These are phyloP conservation scores for Halenospora varia DNA, from an alignment of 495 filamentous ascomycete genomes.

Conservation along the genomic window DNA sequence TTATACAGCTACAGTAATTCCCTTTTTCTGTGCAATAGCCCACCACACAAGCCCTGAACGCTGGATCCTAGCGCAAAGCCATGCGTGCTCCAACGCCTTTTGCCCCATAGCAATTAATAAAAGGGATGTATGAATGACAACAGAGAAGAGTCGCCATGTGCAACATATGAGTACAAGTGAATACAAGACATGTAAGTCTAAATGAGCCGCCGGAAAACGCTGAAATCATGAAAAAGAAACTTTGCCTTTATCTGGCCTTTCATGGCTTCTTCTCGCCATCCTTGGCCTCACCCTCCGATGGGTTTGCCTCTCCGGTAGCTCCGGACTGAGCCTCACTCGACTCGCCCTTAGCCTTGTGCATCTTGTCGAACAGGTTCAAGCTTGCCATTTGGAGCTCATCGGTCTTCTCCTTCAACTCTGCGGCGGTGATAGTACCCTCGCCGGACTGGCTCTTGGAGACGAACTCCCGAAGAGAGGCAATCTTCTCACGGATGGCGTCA, in stretches of 20 bases:
- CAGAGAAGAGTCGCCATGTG: slow-evolving; percentile 25
- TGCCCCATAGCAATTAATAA: slow-evolving; percentile 27
- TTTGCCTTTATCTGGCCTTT: slow-evolving; percentile 21
- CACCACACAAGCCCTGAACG: slow-evolving; percentile 18
- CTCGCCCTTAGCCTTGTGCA: slow-evolving; percentile 92
- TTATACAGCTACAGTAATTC: slow-evolving; percentile 26
- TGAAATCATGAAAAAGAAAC: slow-evolving; percentile 11
- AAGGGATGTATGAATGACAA: slow-evolving; percentile 22
- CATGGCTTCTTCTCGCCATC: slow-evolving; percentile 65
- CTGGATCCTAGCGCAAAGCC: slow-evolving; percentile 19
- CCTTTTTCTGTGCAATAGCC: slow-evolving; percentile 20
- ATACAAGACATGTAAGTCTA: slow-evolving; percentile 23
- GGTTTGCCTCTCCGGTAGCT: slow-evolving; percentile 41
- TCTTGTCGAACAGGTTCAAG: slow-evolving; percentile 98
- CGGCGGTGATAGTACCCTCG: slow-evolving; percentile 77
- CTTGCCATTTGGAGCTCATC: slow-evolving; percentile 95
- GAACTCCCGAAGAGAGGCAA: slow-evolving; percentile 80
- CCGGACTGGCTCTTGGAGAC: slow-evolving; percentile 93
- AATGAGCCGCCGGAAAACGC: slow-evolving; percentile 20
- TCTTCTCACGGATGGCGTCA: slow-evolving; percentile 91
- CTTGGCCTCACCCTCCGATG: slow-evolving; percentile 41
- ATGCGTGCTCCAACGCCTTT: slow-evolving; percentile 22
- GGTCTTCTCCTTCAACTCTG: slow-evolving; percentile 94
- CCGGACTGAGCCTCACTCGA: slow-evolving; percentile 40
- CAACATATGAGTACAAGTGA: slow-evolving; percentile 27